Conservation (phyloP, 768 basidiomycete genomes). For the Dioszegia aurantiaca region DNA sequence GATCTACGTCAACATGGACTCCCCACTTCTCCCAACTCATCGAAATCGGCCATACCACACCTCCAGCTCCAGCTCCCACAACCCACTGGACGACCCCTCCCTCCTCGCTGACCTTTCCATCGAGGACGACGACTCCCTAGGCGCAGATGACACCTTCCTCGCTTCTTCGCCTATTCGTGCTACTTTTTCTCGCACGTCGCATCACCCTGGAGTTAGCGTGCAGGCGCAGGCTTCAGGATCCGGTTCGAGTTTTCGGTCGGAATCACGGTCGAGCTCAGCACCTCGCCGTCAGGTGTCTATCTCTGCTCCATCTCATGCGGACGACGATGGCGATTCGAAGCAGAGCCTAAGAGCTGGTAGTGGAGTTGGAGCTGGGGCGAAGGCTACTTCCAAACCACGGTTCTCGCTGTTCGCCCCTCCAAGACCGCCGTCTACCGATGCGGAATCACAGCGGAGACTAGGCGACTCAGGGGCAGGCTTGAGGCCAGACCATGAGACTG, state of each 20-base stretch:
- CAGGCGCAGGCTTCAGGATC: not conserved
- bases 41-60: slow-evolving; percentile 1
- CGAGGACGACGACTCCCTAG: slow-evolving; percentile 15
- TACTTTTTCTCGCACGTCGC: slow-evolving; percentile 5
- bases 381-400: slow-evolving; percentile 26
- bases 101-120: slow-evolving; percentile 31
- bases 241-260: not conserved
- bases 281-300: not conserved
- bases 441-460: too few relatives aligned
- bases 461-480: too few relatives aligned
- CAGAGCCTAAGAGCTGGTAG: not conserved
- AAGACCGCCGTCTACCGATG: slow-evolving; percentile 7
- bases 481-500: slow-evolving; percentile 6
- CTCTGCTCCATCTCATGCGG: not conserved
- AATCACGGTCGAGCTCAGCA: not conserved
- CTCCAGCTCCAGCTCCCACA: not conserved
- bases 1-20: slow-evolving; percentile 42
- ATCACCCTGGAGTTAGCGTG: not conserved
- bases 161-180: slow-evolving; percentile 10
- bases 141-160: slow-evolving; percentile 8
- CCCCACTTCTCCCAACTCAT: slow-evolving; percentile 36
- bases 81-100: slow-evolving; percentile 16
- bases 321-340: not conserved
- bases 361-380: not conserved
- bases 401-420: slow-evolving; percentile 41